Evolutionary conservation across 306 rosid species (phyloP).

Genomic region (Pueraria montana): DNA sequence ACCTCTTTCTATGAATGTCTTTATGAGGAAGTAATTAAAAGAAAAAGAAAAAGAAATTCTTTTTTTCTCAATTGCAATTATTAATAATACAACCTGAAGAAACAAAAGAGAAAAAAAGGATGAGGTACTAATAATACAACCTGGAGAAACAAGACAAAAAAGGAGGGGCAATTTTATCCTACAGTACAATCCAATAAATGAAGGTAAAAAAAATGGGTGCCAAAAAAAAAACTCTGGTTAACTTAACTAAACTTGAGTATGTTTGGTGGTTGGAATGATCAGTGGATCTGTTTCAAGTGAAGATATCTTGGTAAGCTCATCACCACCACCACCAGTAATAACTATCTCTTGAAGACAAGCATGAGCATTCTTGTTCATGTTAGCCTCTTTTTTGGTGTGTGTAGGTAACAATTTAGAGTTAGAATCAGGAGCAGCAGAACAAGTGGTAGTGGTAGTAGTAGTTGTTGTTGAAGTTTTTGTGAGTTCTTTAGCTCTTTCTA

Average conservation of each 20-base stretch:
- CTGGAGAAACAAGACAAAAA: slow-evolving; percentile 20
- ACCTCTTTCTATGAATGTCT: slow-evolving; percentile 12
- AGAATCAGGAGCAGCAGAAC: slow-evolving; percentile 18
- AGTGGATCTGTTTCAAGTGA: slow-evolving; percentile 79
- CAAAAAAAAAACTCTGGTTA: slow-evolving; percentile 6
- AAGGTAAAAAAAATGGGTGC: slow-evolving; percentile 43
- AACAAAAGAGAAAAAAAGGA: slow-evolving; percentile 5
- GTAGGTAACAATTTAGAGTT: slow-evolving; percentile 44
- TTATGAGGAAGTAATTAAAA: slow-evolving; percentile 31
- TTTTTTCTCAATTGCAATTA: slow-evolving; percentile 43
- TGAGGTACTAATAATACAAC: slow-evolving; percentile 35
- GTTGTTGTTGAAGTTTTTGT: slow-evolving; percentile 51
- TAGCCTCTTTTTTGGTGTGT: slow-evolving; percentile 38
- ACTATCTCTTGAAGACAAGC: slow-evolving; percentile 64
- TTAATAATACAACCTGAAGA: slow-evolving; percentile 49
- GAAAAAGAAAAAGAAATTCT: slow-evolving; percentile 22
- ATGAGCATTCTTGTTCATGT: slow-evolving; percentile 25
- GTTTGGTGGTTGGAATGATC: slow-evolving; percentile 21
- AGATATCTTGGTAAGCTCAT: slow-evolving; percentile 44
- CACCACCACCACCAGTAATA: slow-evolving; percentile 45
- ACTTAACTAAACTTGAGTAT: slow-evolving; percentile 38
- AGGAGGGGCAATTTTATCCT: background rate
- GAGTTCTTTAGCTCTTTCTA: slow-evolving; percentile 70
- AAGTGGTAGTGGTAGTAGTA: background rate
- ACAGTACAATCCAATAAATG: slow-evolving; percentile 54